Percentiles rank a stretch among this genome's conserved stretches.
phyloP scores from a whole-genome alignment of 306 rosid species.

The Prosopis cineraria region DNA sequence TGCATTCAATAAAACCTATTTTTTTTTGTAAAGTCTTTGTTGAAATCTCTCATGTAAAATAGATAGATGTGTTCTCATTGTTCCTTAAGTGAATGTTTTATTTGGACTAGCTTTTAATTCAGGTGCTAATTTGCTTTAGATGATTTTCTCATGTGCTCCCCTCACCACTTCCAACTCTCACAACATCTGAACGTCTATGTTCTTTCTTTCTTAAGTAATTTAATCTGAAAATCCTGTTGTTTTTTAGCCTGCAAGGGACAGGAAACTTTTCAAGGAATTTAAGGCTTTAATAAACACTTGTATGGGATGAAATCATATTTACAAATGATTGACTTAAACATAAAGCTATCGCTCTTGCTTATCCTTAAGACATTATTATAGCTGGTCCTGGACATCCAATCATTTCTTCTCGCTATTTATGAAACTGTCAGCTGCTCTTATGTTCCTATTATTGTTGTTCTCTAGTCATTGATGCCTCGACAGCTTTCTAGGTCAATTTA shows the following conservation, averaged over 20 bases:
- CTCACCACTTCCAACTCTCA: conserved; percentile 11
- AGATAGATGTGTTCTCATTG: background rate
- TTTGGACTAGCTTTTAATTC: conserved; percentile 5
- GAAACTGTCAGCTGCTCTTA: conserved; percentile 15
- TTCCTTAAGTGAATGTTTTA: conserved; percentile 1
- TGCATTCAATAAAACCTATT: background rate
- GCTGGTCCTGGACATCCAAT: conserved; percentile 18
- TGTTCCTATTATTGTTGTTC: background rate
- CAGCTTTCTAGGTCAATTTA: conserved; percentile 6
- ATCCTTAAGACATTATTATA: background rate
- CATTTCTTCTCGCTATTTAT: background rate
- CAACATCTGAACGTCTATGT: conserved; percentile 7
- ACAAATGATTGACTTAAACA: conserved; percentile 7
- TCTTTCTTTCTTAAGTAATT: conserved; percentile 15
- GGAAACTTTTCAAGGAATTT: conserved; percentile 10
- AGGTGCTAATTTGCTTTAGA: background rate
- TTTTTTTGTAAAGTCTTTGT: background rate
- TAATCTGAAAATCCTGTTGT: conserved; percentile 13
- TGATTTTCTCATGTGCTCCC: conserved; percentile 11
- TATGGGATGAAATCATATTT: background rate
- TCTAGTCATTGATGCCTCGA: conserved; percentile 12
- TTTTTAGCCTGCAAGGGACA: conserved; percentile 15
- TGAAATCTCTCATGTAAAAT: background rate
- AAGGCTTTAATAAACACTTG: conserved; percentile 19
- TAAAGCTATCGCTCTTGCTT: conserved; percentile 1